Evolutionary conservation across 78 protist species (phyloP).

Genomic region (Diacronema lutheri): DNA sequence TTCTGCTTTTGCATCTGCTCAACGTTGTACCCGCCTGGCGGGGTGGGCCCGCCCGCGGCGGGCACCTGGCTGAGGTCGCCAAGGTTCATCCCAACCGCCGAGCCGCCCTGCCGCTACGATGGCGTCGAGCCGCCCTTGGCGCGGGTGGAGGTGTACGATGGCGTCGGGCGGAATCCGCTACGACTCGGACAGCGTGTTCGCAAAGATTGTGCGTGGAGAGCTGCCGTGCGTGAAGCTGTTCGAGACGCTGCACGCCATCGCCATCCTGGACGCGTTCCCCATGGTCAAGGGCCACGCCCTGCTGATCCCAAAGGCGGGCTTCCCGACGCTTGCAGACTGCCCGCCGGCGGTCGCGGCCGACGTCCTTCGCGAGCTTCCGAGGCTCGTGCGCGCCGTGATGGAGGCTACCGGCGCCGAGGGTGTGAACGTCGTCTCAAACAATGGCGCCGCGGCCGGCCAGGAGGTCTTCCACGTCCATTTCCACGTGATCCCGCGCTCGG

Average conservation of each 20-base stretch:
- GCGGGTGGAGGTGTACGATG: no score
- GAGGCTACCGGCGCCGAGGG: conserved; percentile 28
- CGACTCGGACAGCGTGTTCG: neutral
- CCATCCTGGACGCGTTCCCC: conserved; percentile 53
- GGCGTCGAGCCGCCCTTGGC: no score
- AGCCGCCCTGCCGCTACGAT: no score
- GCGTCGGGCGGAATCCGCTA: neutral
- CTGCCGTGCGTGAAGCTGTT: conserved; percentile 32
- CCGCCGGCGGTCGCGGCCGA: neutral
- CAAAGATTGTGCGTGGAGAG: conserved; percentile 5
- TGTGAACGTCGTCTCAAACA: neutral
- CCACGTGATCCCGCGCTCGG: conserved; percentile 29
- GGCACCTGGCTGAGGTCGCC: no score
- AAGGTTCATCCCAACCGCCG: no score
- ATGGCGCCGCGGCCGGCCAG: conserved; percentile 15
- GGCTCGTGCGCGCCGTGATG: neutral
- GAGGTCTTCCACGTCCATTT: conserved; percentile 26
- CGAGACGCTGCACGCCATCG: conserved; percentile 25
- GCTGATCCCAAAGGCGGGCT: conserved; percentile 28
- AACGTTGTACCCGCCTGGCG: no score
- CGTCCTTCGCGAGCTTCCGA: neutral
- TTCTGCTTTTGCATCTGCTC: no score
- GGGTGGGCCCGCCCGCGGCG: no score
- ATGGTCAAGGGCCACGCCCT: conserved; percentile 29
- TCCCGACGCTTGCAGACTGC: neutral